phyloP scores from a whole-genome alignment of 306 rosid species.

The Herpetospermum pedunculosum region DNA sequence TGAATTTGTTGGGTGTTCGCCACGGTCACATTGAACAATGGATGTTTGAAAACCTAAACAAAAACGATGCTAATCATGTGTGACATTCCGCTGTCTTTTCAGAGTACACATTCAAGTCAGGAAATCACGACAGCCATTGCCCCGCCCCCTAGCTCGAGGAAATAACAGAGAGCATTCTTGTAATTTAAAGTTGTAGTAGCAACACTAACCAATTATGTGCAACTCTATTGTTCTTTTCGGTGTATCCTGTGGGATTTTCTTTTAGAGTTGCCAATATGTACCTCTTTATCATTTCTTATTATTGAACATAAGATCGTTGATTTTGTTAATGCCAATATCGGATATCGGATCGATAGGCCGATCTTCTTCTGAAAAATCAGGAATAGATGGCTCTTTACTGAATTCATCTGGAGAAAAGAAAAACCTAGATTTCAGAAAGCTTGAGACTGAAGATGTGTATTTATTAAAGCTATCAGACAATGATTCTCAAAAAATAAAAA shows the following conservation, averaged over 20 bases:
- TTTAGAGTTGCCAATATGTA: not conserved
- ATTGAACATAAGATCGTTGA: constrained; percentile 63
- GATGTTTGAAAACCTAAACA: not conserved
- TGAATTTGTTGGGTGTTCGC: not conserved
- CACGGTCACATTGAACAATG: not conserved
- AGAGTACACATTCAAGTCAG: not conserved
- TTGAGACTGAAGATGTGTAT: not conserved
- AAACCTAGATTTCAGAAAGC: not conserved
- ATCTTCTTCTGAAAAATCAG: constrained; percentile 27
- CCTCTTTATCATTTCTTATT: not conserved
- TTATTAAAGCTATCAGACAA: not conserved
- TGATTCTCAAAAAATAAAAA: not conserved
- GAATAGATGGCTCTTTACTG: constrained; percentile 53
- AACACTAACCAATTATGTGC: not conserved
- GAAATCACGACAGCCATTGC: not conserved
- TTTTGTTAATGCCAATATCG: constrained; percentile 46
- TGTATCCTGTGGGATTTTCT: not conserved
- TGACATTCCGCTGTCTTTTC: not conserved
- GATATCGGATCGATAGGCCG: constrained; percentile 68
- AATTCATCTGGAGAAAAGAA: constrained; percentile 56
- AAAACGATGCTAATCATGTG: not conserved
- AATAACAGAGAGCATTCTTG: no score
- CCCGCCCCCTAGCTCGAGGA: not conserved
- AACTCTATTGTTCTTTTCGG: not conserved
- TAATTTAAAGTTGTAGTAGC: not conserved